A percentile compares a stretch with the other conserved stretches of the same genome.
Evolutionary conservation across 345 rosid genomes (phyloP).

Genomic region (Arabidopsis arenosa): DNA sequence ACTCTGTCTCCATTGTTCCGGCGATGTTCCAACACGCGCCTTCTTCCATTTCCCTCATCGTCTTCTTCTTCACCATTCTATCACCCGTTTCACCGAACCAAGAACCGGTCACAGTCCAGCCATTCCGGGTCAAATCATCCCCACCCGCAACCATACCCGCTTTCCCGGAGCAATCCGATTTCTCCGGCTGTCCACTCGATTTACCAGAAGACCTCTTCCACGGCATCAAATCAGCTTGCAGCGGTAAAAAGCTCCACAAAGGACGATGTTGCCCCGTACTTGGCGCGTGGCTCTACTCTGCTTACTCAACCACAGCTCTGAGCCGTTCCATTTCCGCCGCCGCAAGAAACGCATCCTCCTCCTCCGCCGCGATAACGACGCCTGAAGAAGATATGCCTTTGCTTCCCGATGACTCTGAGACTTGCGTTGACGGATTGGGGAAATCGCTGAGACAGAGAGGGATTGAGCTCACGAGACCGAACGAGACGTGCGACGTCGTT

Average conservation of each 20-base stretch:
- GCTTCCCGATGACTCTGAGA: constrained; percentile 95
- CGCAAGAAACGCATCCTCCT: constrained; percentile 23
- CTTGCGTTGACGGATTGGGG: constrained; percentile 82
- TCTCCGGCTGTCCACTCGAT: constrained; percentile 70
- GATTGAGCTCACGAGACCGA: constrained; percentile 60
- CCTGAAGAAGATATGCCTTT: constrained; percentile 70
- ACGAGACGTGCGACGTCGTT: constrained; percentile 85
- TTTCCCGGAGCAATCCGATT: constrained; percentile 83
- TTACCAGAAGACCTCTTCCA: constrained; percentile 75
- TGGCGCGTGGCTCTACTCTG: constrained; percentile 86
- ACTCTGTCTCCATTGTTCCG: constrained; percentile 19
- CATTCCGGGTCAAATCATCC: constrained; percentile 53
- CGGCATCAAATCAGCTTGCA: constrained; percentile 66
- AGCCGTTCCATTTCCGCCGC: constrained; percentile 44
- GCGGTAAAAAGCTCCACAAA: constrained; percentile 51
- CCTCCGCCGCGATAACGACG: constrained; percentile 16
- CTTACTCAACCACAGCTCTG: constrained; percentile 80
- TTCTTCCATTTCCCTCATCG: constrained; percentile 21
- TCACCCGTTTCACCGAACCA: constrained; percentile 40
- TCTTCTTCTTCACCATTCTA: constrained; percentile 33
- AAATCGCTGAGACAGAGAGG: constrained; percentile 71
- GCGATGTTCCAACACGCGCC: constrained; percentile 54
- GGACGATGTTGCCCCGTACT: constrained; percentile 88
- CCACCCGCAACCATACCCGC: constrained; percentile 87
- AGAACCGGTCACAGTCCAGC: constrained; percentile 55